Evolutionary conservation across 805 yeast genomes (phyloP).

Genomic region (Ogataea pilisensis): DNA sequence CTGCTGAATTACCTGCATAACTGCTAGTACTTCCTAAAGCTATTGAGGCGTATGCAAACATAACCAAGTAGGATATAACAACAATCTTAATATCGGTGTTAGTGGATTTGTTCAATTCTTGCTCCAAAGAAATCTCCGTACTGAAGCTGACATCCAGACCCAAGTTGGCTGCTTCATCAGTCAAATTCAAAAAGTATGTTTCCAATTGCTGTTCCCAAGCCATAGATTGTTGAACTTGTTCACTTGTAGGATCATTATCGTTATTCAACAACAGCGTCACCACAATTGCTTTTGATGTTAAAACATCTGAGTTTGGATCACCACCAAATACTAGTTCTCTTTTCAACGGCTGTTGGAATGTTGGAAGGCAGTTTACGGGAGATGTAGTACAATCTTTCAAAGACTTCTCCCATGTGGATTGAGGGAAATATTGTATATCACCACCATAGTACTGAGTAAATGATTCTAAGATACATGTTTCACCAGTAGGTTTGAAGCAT

Average conservation of each 20-base stretch:
- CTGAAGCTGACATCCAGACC: constrained; percentile 68
- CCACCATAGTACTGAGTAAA: constrained; percentile 86
- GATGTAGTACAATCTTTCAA: constrained; percentile 62
- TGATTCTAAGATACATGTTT: constrained; percentile 78
- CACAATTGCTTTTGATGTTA: constrained; percentile 68
- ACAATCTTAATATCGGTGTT: constrained; percentile 74
- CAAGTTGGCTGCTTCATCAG: constrained; percentile 40
- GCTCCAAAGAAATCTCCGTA: constrained; percentile 79
- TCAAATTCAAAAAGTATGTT: constrained; percentile 42
- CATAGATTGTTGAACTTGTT: constrained; percentile 36
- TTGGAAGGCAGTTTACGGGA: constrained; percentile 87
- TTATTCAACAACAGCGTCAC: constrained; percentile 69
- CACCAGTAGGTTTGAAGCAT: constrained; percentile 82
- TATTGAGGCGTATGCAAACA: constrained; percentile 85
- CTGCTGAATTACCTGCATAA: constrained; percentile 4
- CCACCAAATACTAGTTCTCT: constrained; percentile 70
- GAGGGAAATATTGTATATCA: constrained; percentile 43
- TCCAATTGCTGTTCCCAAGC: constrained; percentile 76
- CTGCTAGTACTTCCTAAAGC: constrained; percentile 69
- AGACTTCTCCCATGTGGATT: constrained; percentile 51
- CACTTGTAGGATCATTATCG: constrained; percentile 38
- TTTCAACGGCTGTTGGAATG: constrained; percentile 86
- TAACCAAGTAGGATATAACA: constrained; percentile 68
- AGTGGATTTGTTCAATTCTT: constrained; percentile 78
- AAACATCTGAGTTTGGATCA: constrained; percentile 34